Conservation (phyloP, 169 alveolate genomes). For the Plasmodium malariae region DNA sequence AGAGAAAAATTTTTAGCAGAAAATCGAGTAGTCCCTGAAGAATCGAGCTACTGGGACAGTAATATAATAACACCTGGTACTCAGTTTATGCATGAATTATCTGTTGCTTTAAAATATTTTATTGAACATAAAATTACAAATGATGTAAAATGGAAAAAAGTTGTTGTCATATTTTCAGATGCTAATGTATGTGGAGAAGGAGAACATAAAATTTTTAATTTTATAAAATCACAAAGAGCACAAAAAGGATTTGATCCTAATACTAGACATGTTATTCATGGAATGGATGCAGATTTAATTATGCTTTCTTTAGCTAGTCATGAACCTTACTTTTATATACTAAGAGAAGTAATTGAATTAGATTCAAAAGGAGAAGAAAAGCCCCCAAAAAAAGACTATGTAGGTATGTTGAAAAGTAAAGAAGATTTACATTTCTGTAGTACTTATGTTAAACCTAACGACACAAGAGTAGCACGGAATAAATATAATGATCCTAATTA, state of each 20-base stretch:
- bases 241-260: constrained; percentile 91
- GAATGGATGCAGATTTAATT: constrained; percentile 99
- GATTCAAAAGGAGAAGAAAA: constrained; percentile 59
- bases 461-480: constrained; percentile 15
- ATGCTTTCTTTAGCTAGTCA: constrained; percentile 98
- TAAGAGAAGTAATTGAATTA: constrained; percentile 94
- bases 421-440: constrained; percentile 79
- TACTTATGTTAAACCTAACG: background rate
- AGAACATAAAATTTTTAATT: constrained; percentile 98
- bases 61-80: constrained; percentile 99
- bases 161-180: constrained; percentile 96
- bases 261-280: constrained; percentile 98
- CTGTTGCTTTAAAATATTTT: constrained; percentile 86
- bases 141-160: constrained; percentile 92
- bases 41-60: constrained; percentile 92
- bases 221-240: constrained; percentile 91
- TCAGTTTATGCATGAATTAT: constrained; percentile 96
- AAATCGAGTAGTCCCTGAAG: constrained; percentile 75
- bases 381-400: constrained; percentile 49
- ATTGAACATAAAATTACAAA: constrained; percentile 92
- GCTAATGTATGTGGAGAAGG: constrained; percentile 99
- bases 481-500: constrained; percentile 74
- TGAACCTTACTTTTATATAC: constrained; percentile 94
- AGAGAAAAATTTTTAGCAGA: constrained; percentile 80
- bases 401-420: constrained; percentile 70